phyloP scores from a whole-genome alignment of 2,329 filamentous ascomycete genomes.

The Aspergillus niger region DNA sequence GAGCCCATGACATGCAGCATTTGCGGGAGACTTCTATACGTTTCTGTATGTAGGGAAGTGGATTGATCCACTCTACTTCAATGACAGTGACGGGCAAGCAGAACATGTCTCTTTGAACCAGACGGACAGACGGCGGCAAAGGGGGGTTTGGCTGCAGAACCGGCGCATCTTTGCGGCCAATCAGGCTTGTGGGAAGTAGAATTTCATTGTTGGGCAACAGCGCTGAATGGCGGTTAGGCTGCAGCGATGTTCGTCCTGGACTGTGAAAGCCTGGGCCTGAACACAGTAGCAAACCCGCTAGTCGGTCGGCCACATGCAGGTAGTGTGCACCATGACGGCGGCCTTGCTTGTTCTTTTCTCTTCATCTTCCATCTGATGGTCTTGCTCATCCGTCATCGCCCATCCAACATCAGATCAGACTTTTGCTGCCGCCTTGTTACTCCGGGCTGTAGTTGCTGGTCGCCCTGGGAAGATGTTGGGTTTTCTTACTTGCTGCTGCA shows the following conservation, averaged over 20 bases:
- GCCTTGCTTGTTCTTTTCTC: neutral
- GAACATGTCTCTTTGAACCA: neutral
- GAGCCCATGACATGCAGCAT: neutral
- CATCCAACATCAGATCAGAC: constrained; percentile 1
- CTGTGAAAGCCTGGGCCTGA: neutral
- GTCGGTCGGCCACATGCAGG: neutral
- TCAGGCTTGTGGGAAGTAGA: neutral
- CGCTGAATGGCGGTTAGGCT: constrained; percentile 8
- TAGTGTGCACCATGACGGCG: neutral
- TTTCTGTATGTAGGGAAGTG: constrained; percentile 1
- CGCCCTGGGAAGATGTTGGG: neutral
- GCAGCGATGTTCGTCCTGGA: neutral
- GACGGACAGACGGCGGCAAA: neutral
- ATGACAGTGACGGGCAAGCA: neutral
- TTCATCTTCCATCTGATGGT: neutral
- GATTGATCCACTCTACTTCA: constrained; percentile 4
- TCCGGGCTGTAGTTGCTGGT: neutral
- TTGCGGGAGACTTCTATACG: neutral
- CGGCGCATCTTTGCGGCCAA: neutral
- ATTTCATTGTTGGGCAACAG: neutral
- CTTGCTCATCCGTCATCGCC: neutral
- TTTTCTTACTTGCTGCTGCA: neutral
- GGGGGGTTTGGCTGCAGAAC: constrained; percentile 5
- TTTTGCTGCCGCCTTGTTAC: too few species aligned
- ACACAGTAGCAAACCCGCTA: neutral